These are phyloP conservation scores for Paragyromitra xinjiangensis DNA, from an alignment of 495 filamentous ascomycete species.

Conservation along the genomic window DNA sequence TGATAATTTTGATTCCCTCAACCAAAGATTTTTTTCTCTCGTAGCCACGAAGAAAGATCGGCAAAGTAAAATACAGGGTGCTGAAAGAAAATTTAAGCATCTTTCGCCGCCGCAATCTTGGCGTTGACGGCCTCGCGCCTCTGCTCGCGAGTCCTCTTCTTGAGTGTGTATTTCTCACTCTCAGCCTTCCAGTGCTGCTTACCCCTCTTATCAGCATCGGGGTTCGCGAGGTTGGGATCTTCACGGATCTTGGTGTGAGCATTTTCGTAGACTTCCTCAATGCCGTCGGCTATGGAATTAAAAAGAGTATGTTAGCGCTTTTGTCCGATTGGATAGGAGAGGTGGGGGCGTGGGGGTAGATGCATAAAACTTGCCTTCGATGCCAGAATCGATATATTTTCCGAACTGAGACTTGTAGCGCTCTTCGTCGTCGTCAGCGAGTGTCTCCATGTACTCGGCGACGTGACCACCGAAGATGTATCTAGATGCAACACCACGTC, in stretches of 20 bases:
- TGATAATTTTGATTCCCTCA: background rate
- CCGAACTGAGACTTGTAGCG: conserved; percentile 96
- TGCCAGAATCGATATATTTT: conserved; percentile 91
- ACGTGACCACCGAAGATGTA: conserved; percentile 98
- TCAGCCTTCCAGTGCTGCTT: conserved; percentile 96
- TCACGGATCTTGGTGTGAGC: conserved; percentile 95
- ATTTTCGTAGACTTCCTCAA: conserved; percentile 93
- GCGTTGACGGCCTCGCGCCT: conserved; percentile 78
- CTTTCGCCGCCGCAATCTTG: conserved; percentile 71
- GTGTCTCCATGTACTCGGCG: conserved; percentile 98
- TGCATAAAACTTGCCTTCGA: conserved; percentile 65
- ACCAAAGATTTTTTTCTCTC: background rate
- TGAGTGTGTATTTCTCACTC: conserved; percentile 80
- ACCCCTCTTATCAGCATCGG: conserved; percentile 81
- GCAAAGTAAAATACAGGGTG: conserved; percentile 21
- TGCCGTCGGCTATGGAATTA: conserved; percentile 71
- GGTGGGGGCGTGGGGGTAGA: background rate
- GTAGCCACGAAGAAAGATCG: background rate
- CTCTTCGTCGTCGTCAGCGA: conserved; percentile 99
- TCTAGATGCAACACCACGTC: conserved; percentile 13
- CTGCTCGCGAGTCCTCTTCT: conserved; percentile 82
- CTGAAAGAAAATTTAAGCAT: background rate
- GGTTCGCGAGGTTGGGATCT: conserved; percentile 93
- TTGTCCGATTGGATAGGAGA: background rate
- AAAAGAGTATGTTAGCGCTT: conserved; percentile 4